A percentile compares a stretch with the other conserved stretches of the same genome.
phyloP scores from a whole-genome alignment of 140 eudicot species.

The Stevia rebaudiana region DNA sequence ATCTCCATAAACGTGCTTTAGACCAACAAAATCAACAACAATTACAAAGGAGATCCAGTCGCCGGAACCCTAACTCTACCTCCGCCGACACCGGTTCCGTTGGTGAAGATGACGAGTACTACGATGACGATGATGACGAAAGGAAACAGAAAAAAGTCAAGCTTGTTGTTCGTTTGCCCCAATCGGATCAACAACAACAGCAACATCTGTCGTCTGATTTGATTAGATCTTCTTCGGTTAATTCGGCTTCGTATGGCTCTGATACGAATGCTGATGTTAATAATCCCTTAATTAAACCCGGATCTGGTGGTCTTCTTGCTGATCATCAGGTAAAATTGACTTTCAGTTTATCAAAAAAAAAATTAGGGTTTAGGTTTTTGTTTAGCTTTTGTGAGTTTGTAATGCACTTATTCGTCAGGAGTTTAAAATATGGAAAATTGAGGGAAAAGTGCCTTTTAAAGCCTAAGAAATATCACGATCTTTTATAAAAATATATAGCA shows the following conservation, averaged over 20 bases:
- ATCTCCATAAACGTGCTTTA: constrained; percentile 40
- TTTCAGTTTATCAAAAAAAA: neutral
- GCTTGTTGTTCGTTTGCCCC: constrained; percentile 70
- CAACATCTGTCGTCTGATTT: constrained; percentile 26
- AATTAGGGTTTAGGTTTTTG: constrained; percentile 15
- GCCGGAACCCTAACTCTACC: constrained; percentile 51
- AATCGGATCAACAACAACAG: constrained; percentile 32
- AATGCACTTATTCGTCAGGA: neutral
- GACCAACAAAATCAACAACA: constrained; percentile 28
- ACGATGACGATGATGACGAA: constrained; percentile 85
- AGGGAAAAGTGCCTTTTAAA: constrained; percentile 18
- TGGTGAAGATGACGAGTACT: constrained; percentile 41
- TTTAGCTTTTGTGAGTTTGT: neutral
- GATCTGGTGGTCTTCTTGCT: constrained; percentile 37
- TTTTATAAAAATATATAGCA: neutral
- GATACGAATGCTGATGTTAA: constrained; percentile 44
- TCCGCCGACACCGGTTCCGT: constrained; percentile 20
- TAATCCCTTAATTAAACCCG: constrained; percentile 40
- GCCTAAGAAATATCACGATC: constrained; percentile 11
- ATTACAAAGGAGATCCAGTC: constrained; percentile 52
- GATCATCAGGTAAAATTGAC: constrained; percentile 37
- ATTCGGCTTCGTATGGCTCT: constrained; percentile 35
- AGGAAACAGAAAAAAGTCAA: constrained; percentile 70
- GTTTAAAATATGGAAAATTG: constrained; percentile 11
- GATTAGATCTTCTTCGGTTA: constrained; percentile 29